Conservation (phyloP, 1,284 basidiomycete genomes). For the Rhodotorula sp. region DNA sequence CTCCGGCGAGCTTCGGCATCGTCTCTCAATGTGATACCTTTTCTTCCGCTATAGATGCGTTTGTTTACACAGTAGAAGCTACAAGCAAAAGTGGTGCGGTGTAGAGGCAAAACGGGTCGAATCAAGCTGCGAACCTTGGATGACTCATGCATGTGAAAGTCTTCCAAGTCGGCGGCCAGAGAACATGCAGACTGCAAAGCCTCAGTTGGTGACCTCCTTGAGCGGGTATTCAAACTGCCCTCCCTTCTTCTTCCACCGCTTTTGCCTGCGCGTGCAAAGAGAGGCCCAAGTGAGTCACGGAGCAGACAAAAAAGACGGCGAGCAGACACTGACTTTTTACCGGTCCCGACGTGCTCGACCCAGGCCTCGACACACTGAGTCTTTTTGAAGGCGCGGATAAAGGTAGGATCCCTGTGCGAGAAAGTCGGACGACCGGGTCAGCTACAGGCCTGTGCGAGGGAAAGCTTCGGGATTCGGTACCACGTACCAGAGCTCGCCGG, state of each 20-base stretch:
- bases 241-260: constrained; percentile 39
- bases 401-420: constrained; percentile 78
- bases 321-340: constrained; percentile 72
- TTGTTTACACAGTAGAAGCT: no score
- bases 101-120: no score
- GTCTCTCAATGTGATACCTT: no score
- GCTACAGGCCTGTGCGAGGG: no score
- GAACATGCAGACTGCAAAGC: background rate
- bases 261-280: constrained; percentile 20
- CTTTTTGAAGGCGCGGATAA: constrained; percentile 88
- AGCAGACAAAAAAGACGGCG: background rate
- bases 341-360: constrained; percentile 73
- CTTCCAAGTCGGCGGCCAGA: no score
- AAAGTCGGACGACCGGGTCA: background rate
- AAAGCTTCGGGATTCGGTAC: background rate
- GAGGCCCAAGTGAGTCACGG: background rate
- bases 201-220: constrained; percentile 54
- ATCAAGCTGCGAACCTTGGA: no score
- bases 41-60: no score
- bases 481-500: constrained; percentile 87
- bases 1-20: background rate
- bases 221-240: constrained; percentile 79
- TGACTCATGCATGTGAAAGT: background rate
- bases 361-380: constrained; percentile 83
- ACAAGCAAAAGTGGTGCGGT: no score